A percentile compares a stretch with the other conserved stretches of the same genome.
Conservation (phyloP, 192 early-diverging fungal genomes). For the Gryganskiella cystojenkinii region DNA sequence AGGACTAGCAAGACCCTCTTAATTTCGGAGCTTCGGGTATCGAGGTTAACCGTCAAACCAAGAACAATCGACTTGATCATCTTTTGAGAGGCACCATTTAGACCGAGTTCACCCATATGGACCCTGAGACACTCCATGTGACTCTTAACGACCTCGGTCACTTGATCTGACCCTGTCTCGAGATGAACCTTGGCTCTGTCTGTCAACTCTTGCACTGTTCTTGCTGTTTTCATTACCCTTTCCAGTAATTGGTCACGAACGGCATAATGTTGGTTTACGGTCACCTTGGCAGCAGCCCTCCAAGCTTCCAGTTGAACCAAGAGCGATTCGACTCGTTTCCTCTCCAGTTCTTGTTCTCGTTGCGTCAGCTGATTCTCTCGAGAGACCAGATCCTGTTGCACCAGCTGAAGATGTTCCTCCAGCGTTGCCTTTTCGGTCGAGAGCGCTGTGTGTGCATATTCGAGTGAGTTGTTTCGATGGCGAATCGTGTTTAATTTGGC, state of each 20-base stretch:
- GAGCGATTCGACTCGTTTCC: slow-evolving; percentile 32
- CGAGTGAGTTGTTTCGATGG: slow-evolving; percentile 41
- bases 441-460: slow-evolving; percentile 10
- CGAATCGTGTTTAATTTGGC: slow-evolving; percentile 47
- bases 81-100: slow-evolving; percentile 21
- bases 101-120: slow-evolving; percentile 18
- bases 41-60: slow-evolving; percentile 39
- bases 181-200: slow-evolving; percentile 41
- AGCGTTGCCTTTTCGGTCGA: slow-evolving; percentile 1
- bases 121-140: slow-evolving; percentile 36
- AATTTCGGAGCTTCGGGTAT: slow-evolving; percentile 46
- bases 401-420: slow-evolving; percentile 33
- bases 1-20: slow-evolving; percentile 33
- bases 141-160: slow-evolving; percentile 28
- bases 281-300: slow-evolving; percentile 42
- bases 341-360: slow-evolving; percentile 38
- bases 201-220: slow-evolving; percentile 36
- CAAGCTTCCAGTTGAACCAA: slow-evolving; percentile 45
- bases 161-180: slow-evolving; percentile 50
- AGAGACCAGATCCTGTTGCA: slow-evolving; percentile 35
- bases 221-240: slow-evolving; percentile 45
- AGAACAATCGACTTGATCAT: slow-evolving; percentile 48
- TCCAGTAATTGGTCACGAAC: slow-evolving; percentile 42
- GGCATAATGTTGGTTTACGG: slow-evolving; percentile 49
- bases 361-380: slow-evolving; percentile 31